phyloP scores from a whole-genome alignment of 2,329 filamentous ascomycete genomes.

The Colletotrichum abscissum region DNA sequence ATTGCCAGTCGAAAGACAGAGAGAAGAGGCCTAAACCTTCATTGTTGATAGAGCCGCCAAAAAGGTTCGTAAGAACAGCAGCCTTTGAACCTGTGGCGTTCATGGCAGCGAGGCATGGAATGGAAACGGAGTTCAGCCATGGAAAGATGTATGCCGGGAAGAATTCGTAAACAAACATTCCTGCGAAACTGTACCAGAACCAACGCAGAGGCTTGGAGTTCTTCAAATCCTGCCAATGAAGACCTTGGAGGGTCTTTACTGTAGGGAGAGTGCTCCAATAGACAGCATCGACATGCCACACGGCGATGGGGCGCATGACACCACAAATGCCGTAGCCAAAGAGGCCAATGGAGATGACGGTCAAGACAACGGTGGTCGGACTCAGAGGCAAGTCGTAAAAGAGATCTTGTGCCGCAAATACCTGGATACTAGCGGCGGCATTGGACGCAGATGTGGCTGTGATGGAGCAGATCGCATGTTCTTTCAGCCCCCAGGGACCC shows the following conservation, averaged over 20 bases:
- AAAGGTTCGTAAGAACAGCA: slow-evolving; percentile 56
- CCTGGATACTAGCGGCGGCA: slow-evolving; percentile 51
- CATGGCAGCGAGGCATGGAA: slow-evolving; percentile 65
- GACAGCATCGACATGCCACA: slow-evolving; percentile 67
- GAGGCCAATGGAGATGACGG: slow-evolving; percentile 63
- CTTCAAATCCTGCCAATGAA: slow-evolving; percentile 64
- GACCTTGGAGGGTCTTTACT: slow-evolving; percentile 63
- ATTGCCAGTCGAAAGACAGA: slow-evolving; percentile 66
- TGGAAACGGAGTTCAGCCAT: slow-evolving; percentile 65
- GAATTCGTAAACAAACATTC: slow-evolving; percentile 63
- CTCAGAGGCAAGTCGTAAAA: slow-evolving; percentile 62
- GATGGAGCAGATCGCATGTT: slow-evolving; percentile 65
- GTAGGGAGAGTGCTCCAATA: slow-evolving; percentile 66
- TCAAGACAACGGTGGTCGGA: slow-evolving; percentile 58
- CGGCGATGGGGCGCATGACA: slow-evolving; percentile 62
- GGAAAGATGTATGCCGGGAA: slow-evolving; percentile 67
- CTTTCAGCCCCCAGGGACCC: slow-evolving; percentile 65
- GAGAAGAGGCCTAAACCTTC: slow-evolving; percentile 62
- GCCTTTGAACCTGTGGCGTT: slow-evolving; percentile 59
- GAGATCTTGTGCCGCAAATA: slow-evolving; percentile 61
- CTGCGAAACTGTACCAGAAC: slow-evolving; percentile 62
- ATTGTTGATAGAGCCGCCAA: slow-evolving; percentile 63
- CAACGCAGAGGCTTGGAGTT: slow-evolving; percentile 61
- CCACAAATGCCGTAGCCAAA: slow-evolving; percentile 67
- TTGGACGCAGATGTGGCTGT: slow-evolving; percentile 66